Conservation (phyloP, 768 basidiomycete species). For the Tulasnella sp. region DNA sequence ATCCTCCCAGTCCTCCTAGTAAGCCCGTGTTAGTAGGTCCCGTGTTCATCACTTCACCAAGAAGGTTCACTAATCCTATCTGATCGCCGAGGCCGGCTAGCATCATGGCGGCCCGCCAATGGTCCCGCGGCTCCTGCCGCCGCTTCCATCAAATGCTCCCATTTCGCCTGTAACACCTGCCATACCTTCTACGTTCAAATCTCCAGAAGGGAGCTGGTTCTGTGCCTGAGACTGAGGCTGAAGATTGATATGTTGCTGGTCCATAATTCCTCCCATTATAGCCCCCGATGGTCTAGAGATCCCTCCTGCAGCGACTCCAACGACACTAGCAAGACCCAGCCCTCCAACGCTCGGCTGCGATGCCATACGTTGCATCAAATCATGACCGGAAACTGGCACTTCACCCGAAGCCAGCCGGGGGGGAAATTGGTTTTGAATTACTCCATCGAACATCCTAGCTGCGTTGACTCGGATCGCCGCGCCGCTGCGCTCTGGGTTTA, state of each 20-base stretch:
- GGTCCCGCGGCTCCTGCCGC: neutral
- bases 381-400: neutral
- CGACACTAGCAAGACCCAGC: neutral
- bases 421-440: neutral
- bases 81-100: neutral
- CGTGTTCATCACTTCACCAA: constrained; percentile 21
- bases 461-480: neutral
- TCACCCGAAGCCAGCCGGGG: neutral
- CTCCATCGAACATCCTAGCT: neutral
- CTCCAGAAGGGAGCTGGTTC: constrained; percentile 20
- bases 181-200: constrained; percentile 1
- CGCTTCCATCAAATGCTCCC: neutral
- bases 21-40: neutral
- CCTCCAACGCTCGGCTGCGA: neutral
- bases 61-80: constrained; percentile 9
- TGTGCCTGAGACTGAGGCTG: constrained; percentile 32
- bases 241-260: constrained; percentile 17
- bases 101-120: too few species aligned
- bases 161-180: constrained; percentile 7
- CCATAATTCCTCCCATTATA: neutral
- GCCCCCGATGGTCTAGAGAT: neutral
- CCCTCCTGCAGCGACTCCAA: neutral
- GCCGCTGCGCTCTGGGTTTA: neutral
- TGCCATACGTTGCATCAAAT: constrained; percentile 24
- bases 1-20: neutral